A percentile compares a stretch with the other conserved stretches of the same genome.
These are phyloP conservation scores for Bacterosira constricta DNA, from an alignment of 108 stramenopile species.

Conservation along the genomic window DNA sequence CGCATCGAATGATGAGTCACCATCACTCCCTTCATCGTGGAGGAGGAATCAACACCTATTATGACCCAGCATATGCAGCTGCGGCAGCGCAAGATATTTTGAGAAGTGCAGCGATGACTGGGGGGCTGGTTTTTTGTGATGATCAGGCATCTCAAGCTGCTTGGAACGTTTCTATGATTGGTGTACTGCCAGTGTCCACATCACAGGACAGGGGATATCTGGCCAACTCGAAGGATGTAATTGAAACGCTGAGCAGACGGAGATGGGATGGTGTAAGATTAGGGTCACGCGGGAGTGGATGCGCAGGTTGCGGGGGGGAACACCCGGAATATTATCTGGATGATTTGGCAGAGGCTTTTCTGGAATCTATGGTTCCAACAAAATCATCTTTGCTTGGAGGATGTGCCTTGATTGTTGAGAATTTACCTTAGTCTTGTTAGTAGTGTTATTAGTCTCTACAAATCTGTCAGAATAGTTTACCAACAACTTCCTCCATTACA, in stretches of 20 bases:
- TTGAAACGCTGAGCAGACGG: conserved; percentile 32
- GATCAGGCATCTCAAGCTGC: conserved; percentile 41
- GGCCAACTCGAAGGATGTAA: conserved; percentile 12
- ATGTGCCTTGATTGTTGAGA: conserved; percentile 76
- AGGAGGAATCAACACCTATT: conserved; percentile 36
- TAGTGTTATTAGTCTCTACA: background rate
- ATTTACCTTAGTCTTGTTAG: conserved; percentile 46
- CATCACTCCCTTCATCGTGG: conserved; percentile 6
- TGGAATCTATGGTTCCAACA: conserved; percentile 63
- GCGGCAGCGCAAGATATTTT: conserved; percentile 46
- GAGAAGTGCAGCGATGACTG: conserved; percentile 28
- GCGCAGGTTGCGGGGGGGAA: conserved; percentile 67
- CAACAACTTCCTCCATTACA: too few relatives aligned
- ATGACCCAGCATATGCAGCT: conserved; percentile 44
- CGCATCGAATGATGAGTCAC: conserved; percentile 18
- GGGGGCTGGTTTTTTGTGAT: conserved; percentile 32
- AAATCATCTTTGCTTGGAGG: conserved; percentile 74
- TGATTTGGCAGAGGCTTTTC: conserved; percentile 71
- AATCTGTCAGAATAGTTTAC: too few relatives aligned
- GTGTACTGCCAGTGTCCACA: conserved; percentile 11
- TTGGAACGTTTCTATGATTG: conserved; percentile 24
- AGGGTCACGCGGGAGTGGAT: conserved; percentile 43
- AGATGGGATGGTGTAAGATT: conserved; percentile 59
- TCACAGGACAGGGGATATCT: background rate
- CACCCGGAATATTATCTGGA: conserved; percentile 70